Conservation (phyloP, 805 yeast species). For the Kodamaea kakaduensis region DNA sequence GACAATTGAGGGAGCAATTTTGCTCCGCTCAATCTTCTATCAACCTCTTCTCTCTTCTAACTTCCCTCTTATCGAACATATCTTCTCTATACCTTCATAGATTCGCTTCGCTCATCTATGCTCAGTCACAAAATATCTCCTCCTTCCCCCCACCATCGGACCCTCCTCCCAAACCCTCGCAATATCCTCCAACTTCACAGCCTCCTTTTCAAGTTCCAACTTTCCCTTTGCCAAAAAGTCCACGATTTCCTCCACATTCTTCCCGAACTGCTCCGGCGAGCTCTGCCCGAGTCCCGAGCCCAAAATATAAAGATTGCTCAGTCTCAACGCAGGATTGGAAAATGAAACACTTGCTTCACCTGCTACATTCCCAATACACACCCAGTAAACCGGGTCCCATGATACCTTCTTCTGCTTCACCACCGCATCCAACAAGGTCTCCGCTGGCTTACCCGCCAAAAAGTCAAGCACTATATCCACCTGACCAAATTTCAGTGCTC, state of each 20-base stretch:
- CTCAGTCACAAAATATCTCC: conserved; percentile 10
- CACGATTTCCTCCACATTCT: conserved; percentile 1
- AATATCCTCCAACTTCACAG: conserved; percentile 8
- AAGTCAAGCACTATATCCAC: conserved; percentile 12
- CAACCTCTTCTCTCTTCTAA: too few relatives aligned
- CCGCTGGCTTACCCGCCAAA: conserved; percentile 10
- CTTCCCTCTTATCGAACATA: too few relatives aligned
- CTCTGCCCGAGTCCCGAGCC: conserved; percentile 13
- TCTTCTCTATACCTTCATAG: too few relatives aligned
- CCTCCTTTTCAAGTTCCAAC: conserved; percentile 2
- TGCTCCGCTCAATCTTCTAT: too few relatives aligned
- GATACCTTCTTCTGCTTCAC: conserved; percentile 1
- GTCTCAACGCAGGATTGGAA: conserved; percentile 8
- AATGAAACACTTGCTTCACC: conserved; percentile 8
- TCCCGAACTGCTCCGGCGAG: neutral
- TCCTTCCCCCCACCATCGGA: conserved; percentile 8
- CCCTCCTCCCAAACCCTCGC: conserved; percentile 8
- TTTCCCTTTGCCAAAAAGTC: conserved; percentile 7
- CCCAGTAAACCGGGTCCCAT: conserved; percentile 9
- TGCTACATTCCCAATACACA: conserved; percentile 11
- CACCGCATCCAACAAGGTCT: neutral
- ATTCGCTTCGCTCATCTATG: too few relatives aligned
- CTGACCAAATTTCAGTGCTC: conserved; percentile 2
- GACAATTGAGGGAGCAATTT: too few relatives aligned
- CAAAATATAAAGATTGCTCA: conserved; percentile 10